Conservation (phyloP, 805 yeast species). For the Komagataella ulmi region DNA sequence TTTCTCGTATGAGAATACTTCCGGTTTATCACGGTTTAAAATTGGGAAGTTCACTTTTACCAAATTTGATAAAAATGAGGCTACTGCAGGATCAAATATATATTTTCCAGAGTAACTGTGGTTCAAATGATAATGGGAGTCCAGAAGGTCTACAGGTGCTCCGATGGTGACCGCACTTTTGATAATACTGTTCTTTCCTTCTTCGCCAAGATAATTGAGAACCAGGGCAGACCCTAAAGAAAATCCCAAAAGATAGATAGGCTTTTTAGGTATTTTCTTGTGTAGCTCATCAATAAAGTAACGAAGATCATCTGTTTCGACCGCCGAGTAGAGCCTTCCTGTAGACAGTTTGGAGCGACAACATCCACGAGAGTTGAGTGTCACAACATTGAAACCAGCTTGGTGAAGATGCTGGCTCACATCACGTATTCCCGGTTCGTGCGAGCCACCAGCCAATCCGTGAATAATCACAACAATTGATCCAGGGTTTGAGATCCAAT, state of each 20-base stretch:
- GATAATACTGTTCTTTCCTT: constrained; percentile 35
- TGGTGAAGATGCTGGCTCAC: constrained; percentile 28
- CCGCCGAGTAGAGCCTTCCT: constrained; percentile 52
- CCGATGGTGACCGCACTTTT: constrained; percentile 49
- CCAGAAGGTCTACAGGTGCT: constrained; percentile 63
- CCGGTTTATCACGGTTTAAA: constrained; percentile 15
- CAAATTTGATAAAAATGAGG: constrained; percentile 25
- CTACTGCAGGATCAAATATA: constrained; percentile 27
- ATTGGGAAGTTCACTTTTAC: constrained; percentile 29
- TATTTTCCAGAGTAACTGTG: constrained; percentile 23
- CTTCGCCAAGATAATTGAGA: constrained; percentile 61
- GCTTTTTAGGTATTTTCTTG: constrained; percentile 42
- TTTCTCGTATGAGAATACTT: constrained; percentile 11
- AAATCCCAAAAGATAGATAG: constrained; percentile 53
- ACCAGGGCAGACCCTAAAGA: constrained; percentile 62
- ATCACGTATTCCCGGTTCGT: constrained; percentile 58
- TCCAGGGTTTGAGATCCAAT: constrained; percentile 21
- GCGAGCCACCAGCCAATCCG: constrained; percentile 74
- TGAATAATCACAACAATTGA: constrained; percentile 55
- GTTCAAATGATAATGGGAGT: constrained; percentile 31
- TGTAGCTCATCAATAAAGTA: constrained; percentile 39
- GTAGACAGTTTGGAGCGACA: constrained; percentile 61
- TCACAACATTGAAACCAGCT: constrained; percentile 38
- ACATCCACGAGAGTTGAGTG: constrained; percentile 63
- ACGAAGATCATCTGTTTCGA: constrained; percentile 58